A percentile compares a stretch with the other conserved stretches of the same genome.
Conservation (phyloP, 129 eudicot species). For the carrot (Daucus carota) region DNA sequence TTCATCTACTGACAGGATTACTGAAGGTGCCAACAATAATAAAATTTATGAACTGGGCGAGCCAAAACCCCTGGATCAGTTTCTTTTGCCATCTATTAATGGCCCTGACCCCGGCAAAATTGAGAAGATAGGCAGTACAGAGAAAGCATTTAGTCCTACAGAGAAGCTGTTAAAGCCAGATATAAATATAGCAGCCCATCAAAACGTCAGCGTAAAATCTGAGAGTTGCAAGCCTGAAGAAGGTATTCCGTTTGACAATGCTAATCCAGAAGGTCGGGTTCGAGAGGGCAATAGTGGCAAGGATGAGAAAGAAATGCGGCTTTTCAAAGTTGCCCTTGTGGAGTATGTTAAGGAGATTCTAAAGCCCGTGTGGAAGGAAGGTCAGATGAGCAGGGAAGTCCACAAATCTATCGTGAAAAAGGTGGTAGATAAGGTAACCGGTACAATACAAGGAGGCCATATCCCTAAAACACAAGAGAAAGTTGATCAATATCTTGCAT, state of each 20-base stretch:
- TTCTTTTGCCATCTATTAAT: not conserved
- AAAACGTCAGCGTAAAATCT: not conserved
- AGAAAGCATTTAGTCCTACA: conserved; percentile 13
- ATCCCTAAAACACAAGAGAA: conserved; percentile 64
- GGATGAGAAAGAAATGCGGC: conserved; percentile 66
- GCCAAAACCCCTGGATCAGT: not conserved
- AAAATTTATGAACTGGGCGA: not conserved
- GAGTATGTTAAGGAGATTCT: conserved; percentile 76
- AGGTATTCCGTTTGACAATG: conserved; percentile 14
- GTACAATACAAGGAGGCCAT: conserved; percentile 48
- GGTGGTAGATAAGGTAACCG: conserved; percentile 66
- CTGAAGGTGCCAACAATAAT: not conserved
- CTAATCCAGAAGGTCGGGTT: conserved; percentile 32
- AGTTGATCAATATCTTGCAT: conserved; percentile 58
- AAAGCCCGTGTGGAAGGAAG: conserved; percentile 92
- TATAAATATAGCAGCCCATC: conserved; percentile 2
- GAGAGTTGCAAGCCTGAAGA: conserved; percentile 32
- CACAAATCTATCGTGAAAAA: conserved; percentile 74
- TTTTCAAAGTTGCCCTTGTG: conserved; percentile 60
- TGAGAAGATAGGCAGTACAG: conserved; percentile 3
- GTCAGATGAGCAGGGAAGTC: conserved; percentile 72
- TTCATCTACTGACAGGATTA: not conserved
- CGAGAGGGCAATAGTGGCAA: conserved; percentile 43
- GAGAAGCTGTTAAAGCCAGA: conserved; percentile 25
- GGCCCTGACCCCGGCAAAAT: not conserved